Evolutionary conservation across 306 rosid genomes (phyloP).

Genomic region (Rubus idaeus): DNA sequence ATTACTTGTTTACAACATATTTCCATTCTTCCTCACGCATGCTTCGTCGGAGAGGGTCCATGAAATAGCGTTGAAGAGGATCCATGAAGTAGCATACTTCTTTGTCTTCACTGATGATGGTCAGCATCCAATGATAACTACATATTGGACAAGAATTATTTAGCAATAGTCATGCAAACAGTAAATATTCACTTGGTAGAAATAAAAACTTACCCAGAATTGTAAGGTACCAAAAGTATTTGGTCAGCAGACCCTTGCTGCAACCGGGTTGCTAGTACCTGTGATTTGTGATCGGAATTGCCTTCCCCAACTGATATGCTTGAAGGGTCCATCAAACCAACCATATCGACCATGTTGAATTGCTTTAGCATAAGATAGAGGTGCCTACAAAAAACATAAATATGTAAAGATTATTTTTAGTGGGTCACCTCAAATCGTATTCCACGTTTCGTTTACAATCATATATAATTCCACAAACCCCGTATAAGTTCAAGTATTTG

Average conservation of each 20-base stretch:
- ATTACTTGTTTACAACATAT: slow-evolving; percentile 17
- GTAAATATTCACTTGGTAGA: neutral
- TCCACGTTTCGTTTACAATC: neutral
- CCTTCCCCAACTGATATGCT: slow-evolving; percentile 7
- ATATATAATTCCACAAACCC: neutral
- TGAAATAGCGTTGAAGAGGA: slow-evolving; percentile 19
- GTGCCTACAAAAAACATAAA: slow-evolving; percentile 3
- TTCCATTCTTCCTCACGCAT: slow-evolving; percentile 22
- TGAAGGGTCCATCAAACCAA: slow-evolving; percentile 12
- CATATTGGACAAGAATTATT: neutral
- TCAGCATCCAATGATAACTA: slow-evolving; percentile 21
- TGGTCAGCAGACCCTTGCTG: slow-evolving; percentile 6
- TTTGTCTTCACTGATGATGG: slow-evolving; percentile 13
- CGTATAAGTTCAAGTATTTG: neutral
- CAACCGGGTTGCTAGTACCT: slow-evolving; percentile 1
- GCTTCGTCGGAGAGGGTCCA: slow-evolving; percentile 24
- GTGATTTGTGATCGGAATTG: slow-evolving; percentile 1
- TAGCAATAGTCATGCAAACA: neutral
- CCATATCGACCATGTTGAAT: slow-evolving; percentile 8
- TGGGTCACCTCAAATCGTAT: neutral
- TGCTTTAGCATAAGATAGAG: slow-evolving; percentile 9
- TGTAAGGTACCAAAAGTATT: slow-evolving; percentile 19
- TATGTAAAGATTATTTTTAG: neutral
- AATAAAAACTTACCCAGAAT: slow-evolving; percentile 8
- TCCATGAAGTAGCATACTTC: slow-evolving; percentile 17